phyloP scores from a whole-genome alignment of 2,329 filamentous ascomycete species.

The Aphanocladium album region DNA sequence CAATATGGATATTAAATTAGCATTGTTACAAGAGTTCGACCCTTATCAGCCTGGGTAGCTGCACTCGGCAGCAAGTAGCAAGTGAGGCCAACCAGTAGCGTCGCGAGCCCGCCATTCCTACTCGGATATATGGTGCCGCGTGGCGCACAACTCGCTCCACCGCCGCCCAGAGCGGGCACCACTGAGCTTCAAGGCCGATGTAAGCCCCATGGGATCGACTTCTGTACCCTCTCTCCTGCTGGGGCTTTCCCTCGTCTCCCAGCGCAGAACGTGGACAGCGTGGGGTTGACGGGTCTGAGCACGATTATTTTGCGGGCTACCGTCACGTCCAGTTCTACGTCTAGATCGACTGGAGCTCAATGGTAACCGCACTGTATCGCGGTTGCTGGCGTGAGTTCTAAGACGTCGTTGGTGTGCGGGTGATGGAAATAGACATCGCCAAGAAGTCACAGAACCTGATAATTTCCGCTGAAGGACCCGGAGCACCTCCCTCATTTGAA shows the following conservation, averaged over 20 bases:
- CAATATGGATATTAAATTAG: background rate
- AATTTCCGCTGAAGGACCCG: constrained; percentile 5
- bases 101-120: background rate
- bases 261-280: background rate
- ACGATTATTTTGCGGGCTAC: background rate
- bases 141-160: constrained; percentile 3
- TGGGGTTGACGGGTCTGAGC: background rate
- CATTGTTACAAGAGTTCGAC: background rate
- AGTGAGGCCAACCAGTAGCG: background rate
- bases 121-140: constrained; percentile 10
- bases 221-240: background rate
- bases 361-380: background rate
- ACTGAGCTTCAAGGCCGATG: constrained; percentile 1
- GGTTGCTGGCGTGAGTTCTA: background rate
- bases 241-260: background rate
- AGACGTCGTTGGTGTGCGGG: background rate
- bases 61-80: too few relatives aligned
- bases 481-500: background rate
- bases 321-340: background rate
- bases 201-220: background rate
- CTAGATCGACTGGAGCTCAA: background rate
- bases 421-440: background rate
- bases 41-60: background rate
- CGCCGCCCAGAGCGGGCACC: constrained; percentile 3
- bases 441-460: background rate